Percentiles rank a stretch among this genome's conserved stretches.
These are phyloP conservation scores for Globisporangium cederbergense DNA, from an alignment of 352 stramenopile genomes.

Conservation along the genomic window DNA sequence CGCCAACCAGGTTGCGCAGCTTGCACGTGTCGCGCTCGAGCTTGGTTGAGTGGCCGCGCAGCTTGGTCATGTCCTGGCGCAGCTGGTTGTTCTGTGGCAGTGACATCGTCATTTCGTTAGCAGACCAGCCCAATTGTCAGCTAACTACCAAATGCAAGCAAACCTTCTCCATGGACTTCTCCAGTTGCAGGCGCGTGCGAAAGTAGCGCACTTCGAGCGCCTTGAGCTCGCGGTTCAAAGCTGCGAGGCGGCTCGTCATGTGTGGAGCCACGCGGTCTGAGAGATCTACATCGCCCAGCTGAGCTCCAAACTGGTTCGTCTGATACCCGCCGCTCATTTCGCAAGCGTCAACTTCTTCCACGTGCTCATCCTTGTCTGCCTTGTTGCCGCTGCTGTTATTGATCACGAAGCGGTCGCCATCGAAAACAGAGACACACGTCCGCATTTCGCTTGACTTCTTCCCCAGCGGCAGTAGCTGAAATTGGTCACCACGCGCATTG, in stretches of 20 bases:
- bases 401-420: background rate
- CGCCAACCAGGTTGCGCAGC: conserved; percentile 47
- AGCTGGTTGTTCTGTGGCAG: conserved; percentile 47
- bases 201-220: conserved; percentile 76
- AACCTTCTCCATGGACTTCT: conserved; percentile 69
- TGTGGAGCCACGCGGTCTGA: conserved; percentile 32
- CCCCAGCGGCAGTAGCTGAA: background rate
- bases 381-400: background rate
- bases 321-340: background rate
- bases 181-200: conserved; percentile 61
- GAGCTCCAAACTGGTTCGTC: conserved; percentile 17
- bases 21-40: conserved; percentile 63
- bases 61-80: conserved; percentile 48
- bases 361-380: background rate
- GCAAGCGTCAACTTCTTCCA: conserved; percentile 1
- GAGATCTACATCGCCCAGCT: conserved; percentile 19
- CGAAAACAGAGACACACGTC: background rate
- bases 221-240: conserved; percentile 68
- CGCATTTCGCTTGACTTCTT: conserved; percentile 1
- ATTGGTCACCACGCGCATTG: background rate
- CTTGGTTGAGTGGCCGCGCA: conserved; percentile 29
- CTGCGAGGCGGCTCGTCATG: conserved; percentile 53
- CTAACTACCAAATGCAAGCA: background rate
- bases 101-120: background rate
- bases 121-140: too few species aligned